Base-by-base conservation (phyloP, 2,329 filamentous ascomycete genomes). In the Didymella keratinophila region DNA sequence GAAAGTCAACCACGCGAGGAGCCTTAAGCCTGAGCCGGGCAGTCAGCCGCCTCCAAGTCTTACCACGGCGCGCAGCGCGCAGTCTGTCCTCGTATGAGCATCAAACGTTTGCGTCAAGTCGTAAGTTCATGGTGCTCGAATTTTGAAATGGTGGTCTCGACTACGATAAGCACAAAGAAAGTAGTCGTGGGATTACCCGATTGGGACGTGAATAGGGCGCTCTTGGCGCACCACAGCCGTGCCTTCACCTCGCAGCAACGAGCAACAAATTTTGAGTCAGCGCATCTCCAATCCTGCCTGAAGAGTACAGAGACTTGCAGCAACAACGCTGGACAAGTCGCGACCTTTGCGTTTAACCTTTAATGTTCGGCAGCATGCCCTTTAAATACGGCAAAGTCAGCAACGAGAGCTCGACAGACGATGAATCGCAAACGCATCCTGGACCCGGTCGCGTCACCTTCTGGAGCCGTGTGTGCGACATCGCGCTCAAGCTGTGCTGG, bases 361-460 rank as follows among this genome's bases (percentile, higher is more conserved):
- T 20, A 6, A 36, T 47, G 28, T 47, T 36, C 18, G 20, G 3
- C 32, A 45, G 8, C 16, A 64, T 53, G 34, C 34, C 52, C 16
- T 61, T 54, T 42, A 37, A 18, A 11, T 67, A 66, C 56, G 46
- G 58, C 12, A 67, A 64, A 48, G 57, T 66, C 25, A 42, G 52
- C 36, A 56, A 51, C 42, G 63, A 64, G 6, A 61, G 53, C 51
- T 53, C 34, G 1, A 44, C 53, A 0, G 37, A 51, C 9, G 56
- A 63, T 14, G 30, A 56, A 20, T 48, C 57, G 18, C 36, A 46
- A 2, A 44, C 23, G 2, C 25, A 48, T 7, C 39, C 21, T 1
- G 37, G 28, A 8, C 28, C 37, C 21, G 23, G 36, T 8, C 46
- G 56, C 3, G 18, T 50, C 27, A 54, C 43, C 0, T 14, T 50